A percentile compares a stretch with the other conserved stretches of the same genome.
Conservation (phyloP, 306 rosid genomes). For the Trifolium dubium region DNA sequence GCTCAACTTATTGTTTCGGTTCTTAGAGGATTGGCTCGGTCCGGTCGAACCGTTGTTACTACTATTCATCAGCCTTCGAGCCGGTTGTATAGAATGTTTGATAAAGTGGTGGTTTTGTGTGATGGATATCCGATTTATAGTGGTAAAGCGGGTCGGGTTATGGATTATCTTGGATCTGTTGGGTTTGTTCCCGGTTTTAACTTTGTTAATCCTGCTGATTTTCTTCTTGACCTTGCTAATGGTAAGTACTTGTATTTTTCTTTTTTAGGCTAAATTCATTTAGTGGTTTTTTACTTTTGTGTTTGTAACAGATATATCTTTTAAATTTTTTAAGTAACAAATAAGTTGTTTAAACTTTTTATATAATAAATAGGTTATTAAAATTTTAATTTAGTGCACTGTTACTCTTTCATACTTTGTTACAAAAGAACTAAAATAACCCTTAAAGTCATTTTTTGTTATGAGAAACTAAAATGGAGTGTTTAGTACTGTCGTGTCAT, state of each 20-base stretch:
- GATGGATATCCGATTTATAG: constrained; percentile 80
- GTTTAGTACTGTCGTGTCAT: no score
- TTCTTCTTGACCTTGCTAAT: constrained; percentile 85
- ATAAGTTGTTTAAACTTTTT: no score
- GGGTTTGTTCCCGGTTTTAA: constrained; percentile 65
- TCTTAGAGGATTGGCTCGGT: constrained; percentile 52
- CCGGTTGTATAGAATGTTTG: constrained; percentile 76
- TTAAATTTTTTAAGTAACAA: no score
- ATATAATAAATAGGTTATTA: no score
- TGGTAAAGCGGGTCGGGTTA: constrained; percentile 65
- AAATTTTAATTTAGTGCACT: no score
- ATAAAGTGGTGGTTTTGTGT: constrained; percentile 67
- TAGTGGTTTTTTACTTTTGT: no score
- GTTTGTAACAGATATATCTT: no score
- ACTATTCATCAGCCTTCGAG: constrained; percentile 92
- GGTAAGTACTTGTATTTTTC: constrained; percentile 47
- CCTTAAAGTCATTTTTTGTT: no score
- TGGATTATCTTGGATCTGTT: constrained; percentile 70
- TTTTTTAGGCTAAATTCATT: neutral
- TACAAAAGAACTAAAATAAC: no score
- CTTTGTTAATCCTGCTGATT: constrained; percentile 85
- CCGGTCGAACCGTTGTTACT: constrained; percentile 78
- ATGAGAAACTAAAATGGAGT: no score
- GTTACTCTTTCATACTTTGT: no score
- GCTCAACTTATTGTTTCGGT: constrained; percentile 65